Evolutionary conservation across 2,329 filamentous ascomycete genomes (phyloP).

Genomic region (Pleoardoris graminearum): DNA sequence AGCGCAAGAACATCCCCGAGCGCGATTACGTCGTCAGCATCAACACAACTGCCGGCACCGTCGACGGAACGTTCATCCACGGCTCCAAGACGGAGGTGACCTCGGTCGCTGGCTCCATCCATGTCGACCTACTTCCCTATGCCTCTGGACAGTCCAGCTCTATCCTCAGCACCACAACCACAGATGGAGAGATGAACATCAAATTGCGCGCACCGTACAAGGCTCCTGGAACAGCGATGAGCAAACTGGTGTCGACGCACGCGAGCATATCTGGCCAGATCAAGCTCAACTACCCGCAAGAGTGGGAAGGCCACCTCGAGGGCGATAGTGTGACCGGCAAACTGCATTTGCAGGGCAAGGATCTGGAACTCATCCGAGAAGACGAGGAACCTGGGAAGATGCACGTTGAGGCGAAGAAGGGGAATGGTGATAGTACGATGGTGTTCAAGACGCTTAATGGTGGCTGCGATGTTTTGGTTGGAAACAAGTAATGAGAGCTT

Average conservation of each 20-base stretch:
- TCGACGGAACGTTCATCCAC: conserved; percentile 48
- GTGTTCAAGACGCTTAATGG: conserved; percentile 41
- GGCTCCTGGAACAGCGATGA: conserved; percentile 25
- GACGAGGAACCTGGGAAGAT: conserved; percentile 35
- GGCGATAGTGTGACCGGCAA: conserved; percentile 44
- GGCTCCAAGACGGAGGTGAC: conserved; percentile 43
- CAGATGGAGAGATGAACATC: conserved; percentile 41
- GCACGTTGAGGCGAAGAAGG: conserved; percentile 47
- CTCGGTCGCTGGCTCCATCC: conserved; percentile 45
- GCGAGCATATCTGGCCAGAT: conserved; percentile 42
- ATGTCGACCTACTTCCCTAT: conserved; percentile 44
- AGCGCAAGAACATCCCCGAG: conserved; percentile 41
- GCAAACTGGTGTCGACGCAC: conserved; percentile 40
- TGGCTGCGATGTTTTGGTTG: conserved; percentile 37
- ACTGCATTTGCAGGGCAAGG: conserved; percentile 45
- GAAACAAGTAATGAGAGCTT: conserved; percentile 22
- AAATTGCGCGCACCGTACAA: conserved; percentile 41
- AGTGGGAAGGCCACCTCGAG: conserved; percentile 48
- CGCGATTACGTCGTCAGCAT: conserved; percentile 49
- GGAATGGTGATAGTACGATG: conserved; percentile 38
- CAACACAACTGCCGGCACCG: conserved; percentile 43
- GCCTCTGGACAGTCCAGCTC: conserved; percentile 30
- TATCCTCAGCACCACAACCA: conserved; percentile 39
- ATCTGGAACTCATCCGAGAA: conserved; percentile 38
- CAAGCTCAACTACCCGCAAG: conserved; percentile 45